Conservation (phyloP, 768 basidiomycete genomes). For the Psilocybe cyanescens region DNA sequence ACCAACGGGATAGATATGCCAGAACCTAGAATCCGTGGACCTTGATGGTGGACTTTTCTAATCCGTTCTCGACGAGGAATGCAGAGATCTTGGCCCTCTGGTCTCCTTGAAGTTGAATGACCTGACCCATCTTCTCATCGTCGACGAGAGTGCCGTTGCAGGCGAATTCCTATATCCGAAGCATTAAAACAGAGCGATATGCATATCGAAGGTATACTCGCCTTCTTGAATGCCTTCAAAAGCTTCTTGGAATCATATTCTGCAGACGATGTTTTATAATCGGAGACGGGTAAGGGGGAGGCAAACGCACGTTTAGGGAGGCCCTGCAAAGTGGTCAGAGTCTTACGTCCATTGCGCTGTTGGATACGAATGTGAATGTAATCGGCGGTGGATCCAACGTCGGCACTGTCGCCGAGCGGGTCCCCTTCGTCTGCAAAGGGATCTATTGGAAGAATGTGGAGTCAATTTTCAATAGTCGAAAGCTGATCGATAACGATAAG, state of each 20-base stretch:
- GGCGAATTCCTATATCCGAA: constrained; percentile 81
- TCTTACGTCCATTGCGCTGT: constrained; percentile 99
- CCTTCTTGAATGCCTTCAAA: constrained; percentile 99
- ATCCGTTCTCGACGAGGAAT: constrained; percentile 85
- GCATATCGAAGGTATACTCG: constrained; percentile 27
- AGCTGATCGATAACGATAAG: constrained; percentile 23
- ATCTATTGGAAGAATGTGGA: constrained; percentile 51
- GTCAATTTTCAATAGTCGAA: constrained; percentile 12
- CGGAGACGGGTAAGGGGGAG: constrained; percentile 8
- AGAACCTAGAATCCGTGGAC: constrained; percentile 80
- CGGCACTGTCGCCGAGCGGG: constrained; percentile 70
- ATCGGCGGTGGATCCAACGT: constrained; percentile 81
- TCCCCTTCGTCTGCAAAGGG: constrained; percentile 96
- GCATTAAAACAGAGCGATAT: background rate
- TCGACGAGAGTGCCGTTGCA: constrained; percentile 98
- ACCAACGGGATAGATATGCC: constrained; percentile 7
- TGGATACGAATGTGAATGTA: constrained; percentile 98
- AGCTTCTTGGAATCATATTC: constrained; percentile 98
- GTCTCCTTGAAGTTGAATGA: constrained; percentile 99
- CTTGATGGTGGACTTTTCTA: constrained; percentile 80
- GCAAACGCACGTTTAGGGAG: constrained; percentile 80
- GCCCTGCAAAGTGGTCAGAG: constrained; percentile 96
- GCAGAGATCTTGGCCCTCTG: constrained; percentile 89
- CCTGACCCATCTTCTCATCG: constrained; percentile 93
- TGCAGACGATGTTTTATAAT: constrained; percentile 32